Percentiles rank a stretch among this genome's conserved stretches.
phyloP scores from a whole-genome alignment of 176 grass and related monocot species.

The Oryza coarctata region DNA sequence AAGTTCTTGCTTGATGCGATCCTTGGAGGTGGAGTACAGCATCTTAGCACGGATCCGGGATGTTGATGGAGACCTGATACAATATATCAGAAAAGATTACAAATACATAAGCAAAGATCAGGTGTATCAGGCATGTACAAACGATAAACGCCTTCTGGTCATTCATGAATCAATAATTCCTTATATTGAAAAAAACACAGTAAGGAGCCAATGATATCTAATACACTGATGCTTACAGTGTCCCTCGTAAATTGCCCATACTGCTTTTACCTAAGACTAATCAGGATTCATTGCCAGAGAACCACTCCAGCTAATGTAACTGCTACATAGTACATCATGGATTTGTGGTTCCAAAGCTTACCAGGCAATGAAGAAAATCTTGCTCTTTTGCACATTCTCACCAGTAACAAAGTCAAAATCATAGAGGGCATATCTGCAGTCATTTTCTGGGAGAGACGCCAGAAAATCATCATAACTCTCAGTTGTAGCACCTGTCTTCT shows the following conservation, averaged over 20 bases:
- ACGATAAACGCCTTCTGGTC: background rate
- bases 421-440: constrained; percentile 93
- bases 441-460: constrained; percentile 90
- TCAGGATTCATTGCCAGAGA: background rate
- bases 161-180: background rate
- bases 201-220: background rate
- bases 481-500: constrained; percentile 84
- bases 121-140: constrained; percentile 1
- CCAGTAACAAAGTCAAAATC: constrained; percentile 98
- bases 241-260: too few species aligned
- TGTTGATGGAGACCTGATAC: constrained; percentile 65
- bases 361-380: constrained; percentile 99
- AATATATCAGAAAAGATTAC: background rate
- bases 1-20: constrained; percentile 86
- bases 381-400: constrained; percentile 97
- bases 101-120: background rate
- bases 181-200: background rate
- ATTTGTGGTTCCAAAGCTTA: constrained; percentile 36
- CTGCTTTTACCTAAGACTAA: background rate
- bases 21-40: constrained; percentile 94
- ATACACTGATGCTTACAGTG: background rate
- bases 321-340: background rate
- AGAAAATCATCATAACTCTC: constrained; percentile 97
- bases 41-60: constrained; percentile 96
- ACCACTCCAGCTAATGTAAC: background rate